These are phyloP conservation scores for Agrocybe pediades DNA, from an alignment of 768 basidiomycete genomes.

Conservation along the genomic window DNA sequence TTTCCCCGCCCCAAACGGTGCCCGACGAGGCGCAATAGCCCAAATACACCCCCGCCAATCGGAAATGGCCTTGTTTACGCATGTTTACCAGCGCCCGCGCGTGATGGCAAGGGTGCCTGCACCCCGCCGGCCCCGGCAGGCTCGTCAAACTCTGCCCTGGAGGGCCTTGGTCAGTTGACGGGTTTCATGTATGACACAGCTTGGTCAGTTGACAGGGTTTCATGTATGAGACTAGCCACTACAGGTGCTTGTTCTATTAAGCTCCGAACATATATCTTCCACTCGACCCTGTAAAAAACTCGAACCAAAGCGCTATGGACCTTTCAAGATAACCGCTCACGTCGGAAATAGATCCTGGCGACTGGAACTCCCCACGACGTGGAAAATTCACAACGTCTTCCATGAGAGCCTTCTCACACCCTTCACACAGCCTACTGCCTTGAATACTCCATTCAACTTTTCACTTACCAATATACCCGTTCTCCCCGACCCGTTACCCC, in stretches of 20 bases:
- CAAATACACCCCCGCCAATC: too few relatives aligned
- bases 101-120: too few relatives aligned
- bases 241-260: conserved; percentile 27
- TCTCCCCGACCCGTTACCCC: not conserved
- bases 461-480: not conserved
- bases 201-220: too few relatives aligned
- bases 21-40: too few relatives aligned
- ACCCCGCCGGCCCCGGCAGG: too few relatives aligned
- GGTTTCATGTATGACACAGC: too few relatives aligned
- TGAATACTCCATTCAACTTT: not conserved
- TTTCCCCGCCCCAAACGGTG: too few relatives aligned
- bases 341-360: conserved; percentile 17
- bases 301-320: conserved; percentile 21
- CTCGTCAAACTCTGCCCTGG: too few relatives aligned
- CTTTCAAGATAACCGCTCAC: conserved; percentile 22
- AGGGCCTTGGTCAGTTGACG: too few relatives aligned
- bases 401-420: conserved; percentile 8
- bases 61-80: too few relatives aligned
- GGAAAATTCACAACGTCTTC: conserved; percentile 18
- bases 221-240: too few relatives aligned
- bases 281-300: conserved; percentile 21
- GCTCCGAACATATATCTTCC: conserved; percentile 15
- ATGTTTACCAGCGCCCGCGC: too few relatives aligned
- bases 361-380: conserved; percentile 20
- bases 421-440: not conserved